Evolutionary conservation across 768 basidiomycete species (phyloP).

Genomic region (Leucocoprinus sp.): DNA sequence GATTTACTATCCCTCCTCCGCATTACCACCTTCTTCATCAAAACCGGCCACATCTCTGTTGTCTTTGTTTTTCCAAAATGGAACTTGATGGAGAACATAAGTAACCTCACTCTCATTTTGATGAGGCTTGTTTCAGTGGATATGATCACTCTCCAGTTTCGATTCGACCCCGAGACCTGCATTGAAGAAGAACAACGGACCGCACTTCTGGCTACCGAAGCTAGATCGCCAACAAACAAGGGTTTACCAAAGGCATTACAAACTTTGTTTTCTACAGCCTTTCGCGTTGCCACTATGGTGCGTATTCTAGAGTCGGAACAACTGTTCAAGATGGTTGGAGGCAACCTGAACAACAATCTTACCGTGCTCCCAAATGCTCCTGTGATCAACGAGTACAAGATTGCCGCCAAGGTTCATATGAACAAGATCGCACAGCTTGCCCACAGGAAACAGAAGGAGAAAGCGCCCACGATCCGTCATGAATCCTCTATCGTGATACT

Average conservation of each 20-base stretch:
- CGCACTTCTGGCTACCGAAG: slow-evolving; percentile 9
- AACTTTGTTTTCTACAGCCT: slow-evolving; percentile 7
- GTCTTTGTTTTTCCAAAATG: slow-evolving; percentile 12
- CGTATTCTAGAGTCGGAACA: slow-evolving; percentile 10
- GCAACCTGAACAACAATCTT: slow-evolving; percentile 3
- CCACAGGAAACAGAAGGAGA: neutral
- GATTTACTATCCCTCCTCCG: slow-evolving; percentile 9
- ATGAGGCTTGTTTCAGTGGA: slow-evolving; percentile 10
- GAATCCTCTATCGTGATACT: slow-evolving; percentile 7
- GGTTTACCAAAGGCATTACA: slow-evolving; percentile 8
- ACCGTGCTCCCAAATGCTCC: slow-evolving; percentile 3
- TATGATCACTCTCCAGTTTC: slow-evolving; percentile 11
- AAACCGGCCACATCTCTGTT: slow-evolving; percentile 10
- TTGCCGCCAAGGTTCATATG: slow-evolving; percentile 11
- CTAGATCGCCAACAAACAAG: slow-evolving; percentile 8
- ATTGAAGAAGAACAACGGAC: slow-evolving; percentile 3
- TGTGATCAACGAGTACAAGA: slow-evolving; percentile 8
- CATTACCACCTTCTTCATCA: slow-evolving; percentile 11
- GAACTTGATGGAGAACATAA: slow-evolving; percentile 11
- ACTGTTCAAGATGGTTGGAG: slow-evolving; percentile 7
- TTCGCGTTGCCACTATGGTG: slow-evolving; percentile 9
- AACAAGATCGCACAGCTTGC: slow-evolving; percentile 4
- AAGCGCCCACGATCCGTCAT: neutral
- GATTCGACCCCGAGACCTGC: slow-evolving; percentile 9
- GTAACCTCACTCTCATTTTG: slow-evolving; percentile 9